Evolutionary conservation across 2,329 filamentous ascomycete genomes (phyloP).

Genomic region (Hymenoscyphus repandus): DNA sequence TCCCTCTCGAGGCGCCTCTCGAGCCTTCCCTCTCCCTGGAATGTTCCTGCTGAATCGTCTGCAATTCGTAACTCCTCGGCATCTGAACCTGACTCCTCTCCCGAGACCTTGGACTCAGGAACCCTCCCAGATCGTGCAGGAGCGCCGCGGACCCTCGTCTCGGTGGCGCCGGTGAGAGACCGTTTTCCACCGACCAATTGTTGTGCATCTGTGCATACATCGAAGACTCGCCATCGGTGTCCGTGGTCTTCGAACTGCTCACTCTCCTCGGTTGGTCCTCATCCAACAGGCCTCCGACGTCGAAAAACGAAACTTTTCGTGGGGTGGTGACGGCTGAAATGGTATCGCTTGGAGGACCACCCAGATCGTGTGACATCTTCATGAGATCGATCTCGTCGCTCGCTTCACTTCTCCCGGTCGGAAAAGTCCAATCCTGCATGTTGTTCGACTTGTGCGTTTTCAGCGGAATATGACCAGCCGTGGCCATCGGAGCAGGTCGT

Average conservation of each 20-base stretch:
- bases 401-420: slow-evolving; percentile 21
- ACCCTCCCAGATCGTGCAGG: slow-evolving; percentile 53
- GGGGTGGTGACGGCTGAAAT: slow-evolving; percentile 39
- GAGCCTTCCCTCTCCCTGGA: not conserved
- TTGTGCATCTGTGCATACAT: slow-evolving; percentile 15
- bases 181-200: slow-evolving; percentile 19
- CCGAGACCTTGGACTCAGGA: slow-evolving; percentile 39
- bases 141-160: slow-evolving; percentile 51
- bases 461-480: slow-evolving; percentile 21
- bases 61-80: slow-evolving; percentile 23
- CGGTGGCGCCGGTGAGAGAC: slow-evolving; percentile 39
- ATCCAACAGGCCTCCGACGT: slow-evolving; percentile 72
- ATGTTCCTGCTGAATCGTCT: slow-evolving; percentile 25
- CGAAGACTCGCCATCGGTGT: slow-evolving; percentile 27
- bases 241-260: slow-evolving; percentile 22
- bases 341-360: slow-evolving; percentile 13
- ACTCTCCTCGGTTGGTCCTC: slow-evolving; percentile 34
- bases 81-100: slow-evolving; percentile 2
- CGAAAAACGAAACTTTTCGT: slow-evolving; percentile 72
- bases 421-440: slow-evolving; percentile 27
- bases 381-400: slow-evolving; percentile 40
- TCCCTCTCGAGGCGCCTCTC: slow-evolving; percentile 16
- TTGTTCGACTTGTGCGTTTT: slow-evolving; percentile 15
- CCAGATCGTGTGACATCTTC: slow-evolving; percentile 21
- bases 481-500: slow-evolving; percentile 30